A percentile compares a stretch with the other conserved stretches of the same genome.
phyloP scores from a whole-genome alignment of 202 grass and related monocot species.

The Sporobolus alterniflorus region DNA sequence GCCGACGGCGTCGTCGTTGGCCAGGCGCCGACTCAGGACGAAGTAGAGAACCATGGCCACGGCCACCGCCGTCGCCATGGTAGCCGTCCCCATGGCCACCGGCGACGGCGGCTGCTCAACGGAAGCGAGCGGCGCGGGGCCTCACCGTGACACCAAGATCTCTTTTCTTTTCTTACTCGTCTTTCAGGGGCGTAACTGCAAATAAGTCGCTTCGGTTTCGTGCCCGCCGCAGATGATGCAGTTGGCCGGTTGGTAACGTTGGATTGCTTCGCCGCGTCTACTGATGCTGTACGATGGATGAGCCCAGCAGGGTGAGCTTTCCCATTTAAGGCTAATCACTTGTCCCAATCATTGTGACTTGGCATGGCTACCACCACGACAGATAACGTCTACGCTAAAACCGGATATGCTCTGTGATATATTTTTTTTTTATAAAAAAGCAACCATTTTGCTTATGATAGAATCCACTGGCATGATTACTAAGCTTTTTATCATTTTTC shows the following conservation, averaged over 20 bases:
- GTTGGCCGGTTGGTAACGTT: neutral
- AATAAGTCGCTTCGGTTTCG: slow-evolving; percentile 6
- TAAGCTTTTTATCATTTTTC: neutral
- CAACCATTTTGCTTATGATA: neutral
- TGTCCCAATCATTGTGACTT: neutral
- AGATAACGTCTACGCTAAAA: slow-evolving; percentile 2
- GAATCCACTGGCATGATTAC: neutral
- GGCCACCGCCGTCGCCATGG: slow-evolving; percentile 90
- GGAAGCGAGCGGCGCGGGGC: neutral
- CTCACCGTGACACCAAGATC: neutral
- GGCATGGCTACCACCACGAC: neutral
- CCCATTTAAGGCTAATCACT: slow-evolving; percentile 22
- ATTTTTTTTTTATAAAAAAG: neutral
- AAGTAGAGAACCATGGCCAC: slow-evolving; percentile 88
- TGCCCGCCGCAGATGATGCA: neutral
- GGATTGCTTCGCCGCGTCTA: slow-evolving; percentile 27
- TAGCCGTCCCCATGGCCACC: slow-evolving; percentile 75
- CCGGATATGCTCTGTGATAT: neutral
- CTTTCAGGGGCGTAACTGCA: slow-evolving; percentile 22
- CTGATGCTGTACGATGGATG: slow-evolving; percentile 1
- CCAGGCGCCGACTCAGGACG: slow-evolving; percentile 69
- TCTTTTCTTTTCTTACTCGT: neutral
- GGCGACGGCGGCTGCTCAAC: neutral
- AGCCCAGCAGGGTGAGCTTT: neutral
- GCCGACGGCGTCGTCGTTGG: slow-evolving; percentile 40